phyloP scores from a whole-genome alignment of 805 yeast genomes.

The Teunomyces lycoperdinae region DNA sequence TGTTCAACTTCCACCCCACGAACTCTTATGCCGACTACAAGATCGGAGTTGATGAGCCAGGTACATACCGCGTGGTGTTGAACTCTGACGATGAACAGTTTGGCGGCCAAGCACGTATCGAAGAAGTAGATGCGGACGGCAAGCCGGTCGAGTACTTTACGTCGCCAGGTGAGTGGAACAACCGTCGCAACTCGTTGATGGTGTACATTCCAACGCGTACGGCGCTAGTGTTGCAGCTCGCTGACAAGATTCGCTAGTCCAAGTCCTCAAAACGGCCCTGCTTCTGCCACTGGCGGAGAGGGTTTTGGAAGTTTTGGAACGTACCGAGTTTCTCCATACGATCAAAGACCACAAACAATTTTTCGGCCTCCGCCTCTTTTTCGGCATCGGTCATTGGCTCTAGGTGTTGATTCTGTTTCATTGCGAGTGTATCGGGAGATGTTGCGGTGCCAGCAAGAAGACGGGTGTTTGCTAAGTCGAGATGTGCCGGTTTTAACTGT shows the following conservation, averaged over 20 bases:
- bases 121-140: constrained; percentile 40
- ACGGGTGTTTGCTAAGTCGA: constrained; percentile 4
- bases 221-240: constrained; percentile 32
- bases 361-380: constrained; percentile 44
- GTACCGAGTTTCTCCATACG: constrained; percentile 36
- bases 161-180: constrained; percentile 75
- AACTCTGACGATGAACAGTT: constrained; percentile 67
- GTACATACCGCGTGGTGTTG: constrained; percentile 70
- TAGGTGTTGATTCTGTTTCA: not conserved
- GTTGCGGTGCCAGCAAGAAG: not conserved
- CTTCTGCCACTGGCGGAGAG: constrained; percentile 36
- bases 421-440: not conserved
- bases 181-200: constrained; percentile 70
- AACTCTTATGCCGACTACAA: constrained; percentile 83
- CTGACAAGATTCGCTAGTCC: constrained; percentile 5
- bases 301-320: constrained; percentile 36
- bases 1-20: constrained; percentile 88
- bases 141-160: constrained; percentile 57
- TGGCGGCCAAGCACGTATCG: constrained; percentile 80
- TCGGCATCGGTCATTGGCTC: constrained; percentile 37
- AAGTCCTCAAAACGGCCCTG: constrained; percentile 11
- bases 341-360: constrained; percentile 39
- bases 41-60: constrained; percentile 82
- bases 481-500: constrained; percentile 12
- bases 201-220: constrained; percentile 78